These are phyloP conservation scores for Pseudogymnoascus sp. DNA, from an alignment of 2,329 filamentous ascomycete species.

Conservation along the genomic window DNA sequence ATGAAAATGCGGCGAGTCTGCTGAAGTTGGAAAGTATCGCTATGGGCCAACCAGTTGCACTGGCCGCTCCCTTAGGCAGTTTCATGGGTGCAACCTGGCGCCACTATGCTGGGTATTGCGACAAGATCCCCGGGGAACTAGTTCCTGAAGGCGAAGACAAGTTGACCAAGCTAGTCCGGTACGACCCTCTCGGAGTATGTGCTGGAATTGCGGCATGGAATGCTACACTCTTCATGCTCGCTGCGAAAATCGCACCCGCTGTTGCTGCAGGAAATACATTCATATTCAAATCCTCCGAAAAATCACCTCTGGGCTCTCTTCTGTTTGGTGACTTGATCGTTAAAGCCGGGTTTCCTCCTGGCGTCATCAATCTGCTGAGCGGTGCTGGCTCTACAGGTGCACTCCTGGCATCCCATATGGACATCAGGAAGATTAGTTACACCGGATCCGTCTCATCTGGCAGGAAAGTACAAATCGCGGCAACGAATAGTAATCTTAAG, in stretches of 20 bases:
- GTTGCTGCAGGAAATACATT: conserved; percentile 67
- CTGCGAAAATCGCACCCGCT: conserved; percentile 60
- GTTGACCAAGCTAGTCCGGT: conserved; percentile 53
- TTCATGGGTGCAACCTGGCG: conserved; percentile 49
- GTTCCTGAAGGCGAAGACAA: conserved; percentile 57
- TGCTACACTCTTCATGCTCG: conserved; percentile 59
- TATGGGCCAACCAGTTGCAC: conserved; percentile 45
- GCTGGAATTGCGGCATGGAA: conserved; percentile 64
- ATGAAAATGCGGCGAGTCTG: conserved; percentile 53
- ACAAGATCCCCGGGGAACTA: conserved; percentile 41
- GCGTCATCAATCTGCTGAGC: conserved; percentile 51
- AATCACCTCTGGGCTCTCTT: conserved; percentile 52
- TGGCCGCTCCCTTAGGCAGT: conserved; percentile 46
- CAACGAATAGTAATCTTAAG: conserved; percentile 52
- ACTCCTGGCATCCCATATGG: conserved; percentile 46
- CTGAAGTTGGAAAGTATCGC: conserved; percentile 55
- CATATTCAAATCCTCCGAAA: conserved; percentile 65
- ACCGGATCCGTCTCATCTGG: conserved; percentile 54
- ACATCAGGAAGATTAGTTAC: conserved; percentile 55
- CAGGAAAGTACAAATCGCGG: conserved; percentile 43
- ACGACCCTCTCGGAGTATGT: conserved; percentile 58
- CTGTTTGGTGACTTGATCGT: conserved; percentile 45
- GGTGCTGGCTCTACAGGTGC: conserved; percentile 43
- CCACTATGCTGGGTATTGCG: conserved; percentile 52
- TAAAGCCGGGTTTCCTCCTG: conserved; percentile 48